Percentiles rank a stretch among this genome's conserved stretches.
These are phyloP conservation scores for Phaeodactylum tricornutum DNA, from an alignment of 108 stramenopile species.

Conservation along the genomic window DNA sequence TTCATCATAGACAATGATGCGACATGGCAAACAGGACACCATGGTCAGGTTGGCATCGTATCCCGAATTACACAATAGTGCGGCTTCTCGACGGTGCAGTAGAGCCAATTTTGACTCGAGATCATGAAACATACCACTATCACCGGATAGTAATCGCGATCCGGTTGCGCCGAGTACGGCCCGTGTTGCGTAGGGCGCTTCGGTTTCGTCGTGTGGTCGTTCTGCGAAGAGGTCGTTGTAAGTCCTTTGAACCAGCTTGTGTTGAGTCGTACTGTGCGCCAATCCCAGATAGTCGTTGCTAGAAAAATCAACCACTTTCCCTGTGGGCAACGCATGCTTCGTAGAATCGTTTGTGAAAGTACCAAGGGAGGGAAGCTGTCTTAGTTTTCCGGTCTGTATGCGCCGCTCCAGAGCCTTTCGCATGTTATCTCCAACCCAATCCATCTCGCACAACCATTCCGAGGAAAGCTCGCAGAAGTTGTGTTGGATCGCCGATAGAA, in stretches of 20 bases:
- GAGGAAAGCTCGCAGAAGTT: too few relatives aligned
- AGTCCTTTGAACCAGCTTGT: not conserved
- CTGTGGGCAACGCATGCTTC: not conserved
- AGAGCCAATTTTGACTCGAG: slow-evolving; percentile 63
- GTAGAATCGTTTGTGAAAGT: not conserved
- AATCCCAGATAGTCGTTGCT: slow-evolving; percentile 96
- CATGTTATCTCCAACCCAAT: slow-evolving; percentile 30
- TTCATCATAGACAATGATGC: slow-evolving; percentile 84
- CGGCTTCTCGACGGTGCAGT: slow-evolving; percentile 65
- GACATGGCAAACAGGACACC: slow-evolving; percentile 59
- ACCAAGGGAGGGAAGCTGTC: slow-evolving; percentile 27
- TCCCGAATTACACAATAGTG: slow-evolving; percentile 89
- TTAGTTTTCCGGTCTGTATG: slow-evolving; percentile 29
- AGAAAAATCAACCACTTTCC: slow-evolving; percentile 74
- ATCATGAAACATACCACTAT: slow-evolving; percentile 52
- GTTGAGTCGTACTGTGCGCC: slow-evolving; percentile 32
- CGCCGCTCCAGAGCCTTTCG: slow-evolving; percentile 28
- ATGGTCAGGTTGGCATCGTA: slow-evolving; percentile 96
- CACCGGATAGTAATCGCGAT: slow-evolving; percentile 90
- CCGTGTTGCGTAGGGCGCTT: not conserved
- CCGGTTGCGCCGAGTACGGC: slow-evolving; percentile 87
- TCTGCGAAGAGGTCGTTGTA: not conserved
- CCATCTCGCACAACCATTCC: too few relatives aligned
- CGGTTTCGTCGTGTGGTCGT: slow-evolving; percentile 5
- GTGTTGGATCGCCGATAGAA: too few relatives aligned